Evolutionary conservation across 306 rosid genomes (phyloP).

Genomic region (Glycyrrhiza uralensis): DNA sequence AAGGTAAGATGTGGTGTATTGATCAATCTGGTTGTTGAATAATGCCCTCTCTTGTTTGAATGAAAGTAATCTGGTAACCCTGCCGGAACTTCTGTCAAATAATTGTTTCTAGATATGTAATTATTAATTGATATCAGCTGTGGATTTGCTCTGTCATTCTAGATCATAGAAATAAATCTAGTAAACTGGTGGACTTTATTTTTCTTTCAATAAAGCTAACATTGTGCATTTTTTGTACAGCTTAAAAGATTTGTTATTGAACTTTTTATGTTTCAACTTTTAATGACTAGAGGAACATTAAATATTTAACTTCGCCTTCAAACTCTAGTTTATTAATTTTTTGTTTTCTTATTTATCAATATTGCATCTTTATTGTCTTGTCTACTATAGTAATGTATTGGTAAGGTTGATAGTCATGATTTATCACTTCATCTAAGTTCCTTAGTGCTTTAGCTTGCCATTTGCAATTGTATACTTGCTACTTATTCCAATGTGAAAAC

Average conservation of each 20-base stretch:
- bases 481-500: slow-evolving; percentile 40
- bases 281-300: not conserved
- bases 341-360: not conserved
- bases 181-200: not conserved
- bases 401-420: not conserved
- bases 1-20: slow-evolving; percentile 53
- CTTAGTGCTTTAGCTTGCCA: not conserved
- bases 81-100: not conserved
- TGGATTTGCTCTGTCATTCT: not conserved
- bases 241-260: not conserved
- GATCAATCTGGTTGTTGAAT: slow-evolving; percentile 15
- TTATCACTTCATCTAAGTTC: no score
- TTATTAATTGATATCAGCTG: not conserved
- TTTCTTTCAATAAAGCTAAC: not conserved
- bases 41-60: not conserved
- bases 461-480: slow-evolving; percentile 19
- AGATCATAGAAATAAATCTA: not conserved
- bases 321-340: not conserved
- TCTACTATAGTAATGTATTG: not conserved
- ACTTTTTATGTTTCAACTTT: not conserved
- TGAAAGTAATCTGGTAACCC: not conserved
- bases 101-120: slow-evolving; percentile 4
- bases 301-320: not conserved
- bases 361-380: not conserved
- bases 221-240: not conserved